Base-by-base conservation (phyloP, 192 early-diverging fungal species). In the Neocallimastix lanati region DNA sequence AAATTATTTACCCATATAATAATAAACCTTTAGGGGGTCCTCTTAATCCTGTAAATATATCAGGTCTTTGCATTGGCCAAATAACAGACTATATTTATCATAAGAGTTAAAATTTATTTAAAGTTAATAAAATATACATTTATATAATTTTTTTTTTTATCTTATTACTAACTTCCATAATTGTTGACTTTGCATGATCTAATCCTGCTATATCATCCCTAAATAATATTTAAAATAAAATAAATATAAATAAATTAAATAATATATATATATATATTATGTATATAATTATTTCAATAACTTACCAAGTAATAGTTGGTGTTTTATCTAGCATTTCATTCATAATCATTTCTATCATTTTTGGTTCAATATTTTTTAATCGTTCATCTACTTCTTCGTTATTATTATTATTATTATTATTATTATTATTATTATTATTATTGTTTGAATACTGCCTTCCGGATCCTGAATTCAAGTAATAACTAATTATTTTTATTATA, bases 321-420 rank as follows among this genome's bases (percentile, higher is more conserved):
- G 77, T 78, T 78, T 78, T 35, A n/a, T 76, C 33, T 25, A 80
- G 16, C 80, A 88, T 86, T 86, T 97, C 96, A 83, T 94, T 96
- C 81, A 90, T 89, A 78, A 97, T 94, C 81, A 90, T 90, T 82
- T 97, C 94, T 25, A 95, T 83, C 93, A 97, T 93, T 37, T 88
- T 85, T 28, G 94, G 93, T 9, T 96, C 95, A 29, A 97, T 90
- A 82, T 97, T 96, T 76, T 86, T 86, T 28, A 97, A 82, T 18
- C 93, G 87, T 40, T 94, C 93, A 78, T 95, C 94, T 0, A 87
- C 80, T 21, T 81, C 82, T 21, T 79, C 84, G 15, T 85, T 85
- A 2, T 77, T 77, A 11, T 77, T 77, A 11, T 67, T 67, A 25
- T 18, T 25, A 67, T 67, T 67, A n/a, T 67, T 67, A 67, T 67